phyloP scores from a whole-genome alignment of 805 yeast genomes.

The Ogataea angusta region DNA sequence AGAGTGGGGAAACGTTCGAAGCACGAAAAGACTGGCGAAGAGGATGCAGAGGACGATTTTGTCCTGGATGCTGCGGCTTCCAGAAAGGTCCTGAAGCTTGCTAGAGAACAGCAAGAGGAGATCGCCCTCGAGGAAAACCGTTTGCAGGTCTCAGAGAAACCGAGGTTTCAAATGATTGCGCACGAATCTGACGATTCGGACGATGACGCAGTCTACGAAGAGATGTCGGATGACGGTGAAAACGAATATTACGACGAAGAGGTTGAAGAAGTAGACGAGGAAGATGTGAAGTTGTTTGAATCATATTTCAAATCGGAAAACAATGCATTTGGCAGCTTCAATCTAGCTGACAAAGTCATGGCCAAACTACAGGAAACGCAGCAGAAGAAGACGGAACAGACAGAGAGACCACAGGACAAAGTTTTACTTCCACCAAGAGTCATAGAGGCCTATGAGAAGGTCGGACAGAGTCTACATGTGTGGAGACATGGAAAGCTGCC shows the following conservation, averaged over 20 bases:
- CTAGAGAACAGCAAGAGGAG: constrained; percentile 91
- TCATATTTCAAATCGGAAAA: constrained; percentile 51
- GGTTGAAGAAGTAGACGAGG: constrained; percentile 62
- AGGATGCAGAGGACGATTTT: constrained; percentile 53
- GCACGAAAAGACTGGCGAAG: constrained; percentile 33
- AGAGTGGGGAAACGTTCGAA: constrained; percentile 36
- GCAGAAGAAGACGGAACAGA: constrained; percentile 25
- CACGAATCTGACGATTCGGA: constrained; percentile 36
- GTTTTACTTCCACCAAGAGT: constrained; percentile 94
- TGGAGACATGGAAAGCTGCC: constrained; percentile 97
- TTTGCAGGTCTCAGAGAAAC: constrained; percentile 23
- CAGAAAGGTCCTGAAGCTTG: constrained; percentile 81
- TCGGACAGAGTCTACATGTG: constrained; percentile 80
- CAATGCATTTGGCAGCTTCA: constrained; percentile 45
- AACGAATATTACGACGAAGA: constrained; percentile 46
- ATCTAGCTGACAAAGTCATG: constrained; percentile 90
- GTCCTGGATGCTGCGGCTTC: constrained; percentile 79
- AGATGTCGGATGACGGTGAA: constrained; percentile 35
- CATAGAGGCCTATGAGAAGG: constrained; percentile 88
- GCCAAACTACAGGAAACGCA: constrained; percentile 77
- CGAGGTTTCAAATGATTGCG: constrained; percentile 30
- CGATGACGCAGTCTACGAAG: constrained; percentile 31
- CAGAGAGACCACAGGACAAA: constrained; percentile 54
- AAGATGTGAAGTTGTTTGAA: constrained; percentile 82
- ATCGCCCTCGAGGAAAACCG: constrained; percentile 62